These are phyloP conservation scores for Entomophthora muscae DNA, from an alignment of 371 early-diverging fungal species.

Conservation along the genomic window DNA sequence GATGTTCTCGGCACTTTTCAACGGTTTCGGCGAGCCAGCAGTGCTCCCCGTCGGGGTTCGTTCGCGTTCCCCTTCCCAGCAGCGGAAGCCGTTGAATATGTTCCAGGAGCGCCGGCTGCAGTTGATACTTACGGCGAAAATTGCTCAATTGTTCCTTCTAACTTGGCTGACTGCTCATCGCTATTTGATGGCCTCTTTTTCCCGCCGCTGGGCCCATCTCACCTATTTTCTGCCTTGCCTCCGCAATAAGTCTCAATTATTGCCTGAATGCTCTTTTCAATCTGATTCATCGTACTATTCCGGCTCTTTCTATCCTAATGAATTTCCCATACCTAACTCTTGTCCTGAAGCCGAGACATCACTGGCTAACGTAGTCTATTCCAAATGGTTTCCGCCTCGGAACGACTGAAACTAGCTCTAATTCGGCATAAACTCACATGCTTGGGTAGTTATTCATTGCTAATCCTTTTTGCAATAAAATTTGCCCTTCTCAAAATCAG, in stretches of 20 bases:
- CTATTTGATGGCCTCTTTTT: background rate
- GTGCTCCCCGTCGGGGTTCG: constrained; percentile 6
- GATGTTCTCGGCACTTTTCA: background rate
- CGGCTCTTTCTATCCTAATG: background rate
- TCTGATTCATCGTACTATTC: background rate
- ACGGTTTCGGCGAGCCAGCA: constrained; percentile 11
- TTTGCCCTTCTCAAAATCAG: too few species aligned
- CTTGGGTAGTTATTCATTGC: too few species aligned
- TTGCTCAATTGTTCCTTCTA: background rate
- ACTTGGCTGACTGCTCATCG: background rate
- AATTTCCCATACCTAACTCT: background rate
- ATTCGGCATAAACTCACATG: too few species aligned
- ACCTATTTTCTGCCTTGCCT: background rate
- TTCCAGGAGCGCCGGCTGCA: background rate
- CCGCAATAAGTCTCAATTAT: background rate
- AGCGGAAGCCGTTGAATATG: constrained; percentile 8
- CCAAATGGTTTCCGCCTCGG: background rate
- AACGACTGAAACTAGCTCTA: background rate
- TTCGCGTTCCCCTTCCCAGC: constrained; percentile 7
- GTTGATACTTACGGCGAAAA: background rate
- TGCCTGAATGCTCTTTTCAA: background rate
- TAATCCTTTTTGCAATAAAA: too few species aligned
- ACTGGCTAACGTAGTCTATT: background rate
- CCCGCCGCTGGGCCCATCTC: background rate
- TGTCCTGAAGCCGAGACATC: background rate